Evolutionary conservation across 257 asterid genomes (phyloP), one percentile per base, ranked within the genome.

Genomic region (Gentiana dahurica): DNA sequence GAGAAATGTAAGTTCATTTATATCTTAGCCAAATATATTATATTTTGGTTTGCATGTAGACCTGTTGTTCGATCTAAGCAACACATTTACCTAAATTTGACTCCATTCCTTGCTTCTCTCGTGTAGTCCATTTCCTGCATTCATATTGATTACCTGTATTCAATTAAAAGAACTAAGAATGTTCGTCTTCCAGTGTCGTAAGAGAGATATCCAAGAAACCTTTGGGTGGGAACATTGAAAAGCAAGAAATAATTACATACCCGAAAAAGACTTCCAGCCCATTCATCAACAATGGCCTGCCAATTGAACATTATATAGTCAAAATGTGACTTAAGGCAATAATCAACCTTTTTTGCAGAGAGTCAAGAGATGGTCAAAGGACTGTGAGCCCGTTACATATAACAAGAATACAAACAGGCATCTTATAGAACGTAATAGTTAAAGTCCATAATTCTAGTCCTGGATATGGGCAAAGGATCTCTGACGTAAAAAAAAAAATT

Each of bases 121-220:
- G 59, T 73, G 78, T 91, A 91, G 79, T 87, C 85, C 96, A 91
- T 91, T 96, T 91, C 96, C 98, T 91, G 98, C 98, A 91, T 91
- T 85, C 81, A 91, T 87, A 78, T 81, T 81, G 94, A 87, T 78
- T 71, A 77, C 96, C 98, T 90, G 96, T 87, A 84, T 84, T 90
- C 96, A 87, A 84, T 90, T 77, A 77, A 79, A 79, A 83, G 87
- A 80, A 75, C 97, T 81, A 90, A 90, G 96, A 84, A 88, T 62
- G 77, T 73, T 73, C 83, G 76, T 75, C 69, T 69, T 78, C 59
- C 77, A 60, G 58, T 53, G 62, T 58, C 34, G 49, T 10, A 57
- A 37, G 65, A 60, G 32, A 51, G 54, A 44, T 6, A 60, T 24
- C n/a, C 7, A 3, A 24, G n/a, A 45, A 34, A 15, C n/a, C 11